A percentile compares a stretch with the other conserved stretches of the same genome.
Conservation (phyloP, 2,329 filamentous ascomycete genomes). For the Xylariales sp. region DNA sequence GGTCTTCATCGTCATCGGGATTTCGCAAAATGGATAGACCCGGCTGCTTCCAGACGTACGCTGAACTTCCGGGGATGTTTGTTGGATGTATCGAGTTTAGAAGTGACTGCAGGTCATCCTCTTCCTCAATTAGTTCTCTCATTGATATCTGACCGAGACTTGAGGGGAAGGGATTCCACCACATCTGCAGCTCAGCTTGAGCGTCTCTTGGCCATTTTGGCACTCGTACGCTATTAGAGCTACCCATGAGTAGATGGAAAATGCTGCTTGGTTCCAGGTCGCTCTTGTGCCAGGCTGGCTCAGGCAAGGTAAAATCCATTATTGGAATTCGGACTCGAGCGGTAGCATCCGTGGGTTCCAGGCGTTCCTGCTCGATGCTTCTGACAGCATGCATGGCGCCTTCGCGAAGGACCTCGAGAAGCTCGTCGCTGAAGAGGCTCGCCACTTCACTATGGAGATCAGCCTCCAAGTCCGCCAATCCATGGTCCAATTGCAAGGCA, state of each 20-base stretch:
- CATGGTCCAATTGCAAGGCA: slow-evolving; percentile 16
- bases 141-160: slow-evolving; percentile 13
- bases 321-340: slow-evolving; percentile 23
- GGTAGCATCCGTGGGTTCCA: slow-evolving; percentile 20
- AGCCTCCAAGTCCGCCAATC: neutral
- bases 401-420: slow-evolving; percentile 14
- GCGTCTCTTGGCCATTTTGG: slow-evolving; percentile 13
- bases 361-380: slow-evolving; percentile 22
- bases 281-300: slow-evolving; percentile 18
- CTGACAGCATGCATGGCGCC: slow-evolving; percentile 11
- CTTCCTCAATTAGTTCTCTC: slow-evolving; percentile 18
- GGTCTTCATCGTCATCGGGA: slow-evolving; percentile 11
- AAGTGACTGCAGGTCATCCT: slow-evolving; percentile 1
- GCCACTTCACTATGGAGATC: slow-evolving; percentile 1
- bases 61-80: slow-evolving; percentile 18
- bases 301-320: slow-evolving; percentile 23
- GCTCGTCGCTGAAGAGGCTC: slow-evolving; percentile 12
- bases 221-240: slow-evolving; percentile 8
- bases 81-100: slow-evolving; percentile 7
- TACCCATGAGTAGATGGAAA: slow-evolving; percentile 13
- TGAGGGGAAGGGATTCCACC: slow-evolving; percentile 23
- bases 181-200: slow-evolving; percentile 16
- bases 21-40: slow-evolving; percentile 24
- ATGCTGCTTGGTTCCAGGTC: slow-evolving; percentile 14
- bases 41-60: slow-evolving; percentile 25